Conservation (phyloP, 495 filamentous ascomycete genomes). For the Neurospora sp. region DNA sequence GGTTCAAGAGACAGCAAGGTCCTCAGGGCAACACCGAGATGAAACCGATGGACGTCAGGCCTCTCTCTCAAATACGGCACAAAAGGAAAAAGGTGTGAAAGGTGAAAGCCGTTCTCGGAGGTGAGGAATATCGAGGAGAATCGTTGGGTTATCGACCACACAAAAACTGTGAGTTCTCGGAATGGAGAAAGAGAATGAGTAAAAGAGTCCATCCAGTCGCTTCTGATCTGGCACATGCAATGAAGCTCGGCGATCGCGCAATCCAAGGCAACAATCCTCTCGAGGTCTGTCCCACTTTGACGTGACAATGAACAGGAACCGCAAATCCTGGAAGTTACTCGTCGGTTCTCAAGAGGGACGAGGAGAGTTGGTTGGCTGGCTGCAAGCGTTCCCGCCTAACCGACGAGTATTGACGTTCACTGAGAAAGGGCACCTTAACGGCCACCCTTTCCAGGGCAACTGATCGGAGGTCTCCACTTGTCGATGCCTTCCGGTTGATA, state of each 20-base stretch:
- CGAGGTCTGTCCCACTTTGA: not conserved
- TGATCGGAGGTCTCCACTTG: not conserved
- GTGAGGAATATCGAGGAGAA: not conserved
- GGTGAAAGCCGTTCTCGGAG: not conserved
- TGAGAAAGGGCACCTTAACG: not conserved
- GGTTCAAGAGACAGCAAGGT: not conserved
- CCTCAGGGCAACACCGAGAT: not conserved
- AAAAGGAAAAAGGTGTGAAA: not conserved
- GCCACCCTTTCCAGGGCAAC: not conserved
- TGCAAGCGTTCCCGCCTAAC: too few relatives aligned
- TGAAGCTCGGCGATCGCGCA: not conserved
- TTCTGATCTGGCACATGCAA: not conserved
- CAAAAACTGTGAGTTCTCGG: not conserved
- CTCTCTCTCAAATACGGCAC: not conserved
- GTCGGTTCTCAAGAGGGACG: too few relatives aligned
- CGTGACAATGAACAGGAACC: not conserved
- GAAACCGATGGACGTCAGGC: not conserved
- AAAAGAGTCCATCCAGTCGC: not conserved
- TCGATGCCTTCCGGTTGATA: not conserved
- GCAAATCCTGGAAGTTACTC: not conserved
- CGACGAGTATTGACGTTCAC: not conserved
- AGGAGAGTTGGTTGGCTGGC: too few relatives aligned
- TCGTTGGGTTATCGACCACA: not conserved
- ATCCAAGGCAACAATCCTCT: not conserved
- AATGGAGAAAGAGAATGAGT: not conserved